phyloP scores from a whole-genome alignment of 495 filamentous ascomycete species.

The Poronia punctata region DNA sequence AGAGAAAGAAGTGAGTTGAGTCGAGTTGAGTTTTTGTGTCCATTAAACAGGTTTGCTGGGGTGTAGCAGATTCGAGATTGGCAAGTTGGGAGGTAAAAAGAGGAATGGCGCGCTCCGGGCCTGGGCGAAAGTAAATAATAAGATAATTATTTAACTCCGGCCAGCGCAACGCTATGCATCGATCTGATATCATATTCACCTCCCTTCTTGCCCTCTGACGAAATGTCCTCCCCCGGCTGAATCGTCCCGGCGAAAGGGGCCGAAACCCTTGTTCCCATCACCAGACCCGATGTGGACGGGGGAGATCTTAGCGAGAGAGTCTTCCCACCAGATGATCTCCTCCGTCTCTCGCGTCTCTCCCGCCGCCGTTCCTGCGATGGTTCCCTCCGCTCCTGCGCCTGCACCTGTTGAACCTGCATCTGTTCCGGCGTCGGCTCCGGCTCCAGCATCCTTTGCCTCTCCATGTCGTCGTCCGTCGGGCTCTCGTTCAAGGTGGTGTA shows the following conservation, averaged over 20 bases:
- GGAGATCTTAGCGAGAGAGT: no score
- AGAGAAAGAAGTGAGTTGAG: background rate
- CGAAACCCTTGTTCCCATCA: slow-evolving; percentile 4
- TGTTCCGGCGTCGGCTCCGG: background rate
- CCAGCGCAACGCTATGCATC: slow-evolving; percentile 25
- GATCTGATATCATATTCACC: slow-evolving; percentile 24
- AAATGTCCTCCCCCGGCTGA: background rate
- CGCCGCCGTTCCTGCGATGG: background rate
- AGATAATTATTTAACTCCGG: slow-evolving; percentile 24
- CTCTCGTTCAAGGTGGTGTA: slow-evolving; percentile 7
- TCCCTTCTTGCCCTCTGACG: slow-evolving; percentile 8
- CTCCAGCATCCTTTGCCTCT: background rate
- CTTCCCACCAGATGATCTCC: slow-evolving; percentile 4
- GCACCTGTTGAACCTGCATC: background rate
- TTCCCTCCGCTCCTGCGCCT: background rate
- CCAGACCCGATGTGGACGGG: no score
- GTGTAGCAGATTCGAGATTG: no score
- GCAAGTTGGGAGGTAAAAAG: no score
- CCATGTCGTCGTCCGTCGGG: slow-evolving; percentile 7
- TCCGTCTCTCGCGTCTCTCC: slow-evolving; percentile 1
- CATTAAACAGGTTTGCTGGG: no score
- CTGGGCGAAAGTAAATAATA: no score
- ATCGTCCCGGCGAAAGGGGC: slow-evolving; percentile 1
- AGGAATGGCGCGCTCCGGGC: no score
- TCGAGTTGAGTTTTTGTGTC: no score